Evolutionary conservation across 116 monocot genomes (phyloP).

Genomic region (Iris pallida): DNA sequence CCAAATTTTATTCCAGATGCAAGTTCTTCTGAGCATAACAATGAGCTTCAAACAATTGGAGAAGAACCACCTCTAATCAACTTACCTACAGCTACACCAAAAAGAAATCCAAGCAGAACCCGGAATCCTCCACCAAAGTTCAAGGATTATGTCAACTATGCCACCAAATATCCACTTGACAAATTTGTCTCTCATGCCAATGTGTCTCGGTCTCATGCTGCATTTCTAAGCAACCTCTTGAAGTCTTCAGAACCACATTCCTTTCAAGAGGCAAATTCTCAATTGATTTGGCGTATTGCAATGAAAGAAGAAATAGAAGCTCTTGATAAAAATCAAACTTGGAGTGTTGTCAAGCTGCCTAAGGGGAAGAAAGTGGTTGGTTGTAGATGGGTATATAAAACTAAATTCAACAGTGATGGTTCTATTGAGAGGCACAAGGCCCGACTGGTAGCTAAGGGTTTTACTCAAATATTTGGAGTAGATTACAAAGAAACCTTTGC

Average conservation of each 20-base stretch:
- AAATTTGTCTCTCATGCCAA: slow-evolving; percentile 7
- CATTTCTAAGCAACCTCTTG: background rate
- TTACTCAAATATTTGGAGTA: background rate
- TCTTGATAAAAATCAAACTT: slow-evolving; percentile 11
- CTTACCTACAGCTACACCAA: too few species aligned
- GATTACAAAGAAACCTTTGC: slow-evolving; percentile 10
- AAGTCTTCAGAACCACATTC: too few species aligned
- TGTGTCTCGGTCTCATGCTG: background rate
- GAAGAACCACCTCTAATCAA: too few species aligned
- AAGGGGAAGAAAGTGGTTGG: slow-evolving; percentile 5
- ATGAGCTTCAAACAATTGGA: too few species aligned
- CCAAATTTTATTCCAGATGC: too few species aligned
- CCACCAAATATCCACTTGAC: background rate
- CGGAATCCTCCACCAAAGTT: too few species aligned
- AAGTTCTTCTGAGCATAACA: too few species aligned
- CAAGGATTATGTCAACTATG: too few species aligned
- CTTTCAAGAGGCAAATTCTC: too few species aligned
- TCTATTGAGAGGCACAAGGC: background rate
- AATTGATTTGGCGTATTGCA: background rate
- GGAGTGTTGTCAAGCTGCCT: background rate
- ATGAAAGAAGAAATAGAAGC: slow-evolving; percentile 10
- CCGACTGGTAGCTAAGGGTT: background rate
- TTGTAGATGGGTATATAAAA: slow-evolving; percentile 13
- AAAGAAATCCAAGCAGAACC: too few species aligned
- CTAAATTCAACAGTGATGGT: slow-evolving; percentile 6